Evolutionary conservation across 352 stramenopile genomes (phyloP).

Genomic region (Phytophthora uliginosa): DNA sequence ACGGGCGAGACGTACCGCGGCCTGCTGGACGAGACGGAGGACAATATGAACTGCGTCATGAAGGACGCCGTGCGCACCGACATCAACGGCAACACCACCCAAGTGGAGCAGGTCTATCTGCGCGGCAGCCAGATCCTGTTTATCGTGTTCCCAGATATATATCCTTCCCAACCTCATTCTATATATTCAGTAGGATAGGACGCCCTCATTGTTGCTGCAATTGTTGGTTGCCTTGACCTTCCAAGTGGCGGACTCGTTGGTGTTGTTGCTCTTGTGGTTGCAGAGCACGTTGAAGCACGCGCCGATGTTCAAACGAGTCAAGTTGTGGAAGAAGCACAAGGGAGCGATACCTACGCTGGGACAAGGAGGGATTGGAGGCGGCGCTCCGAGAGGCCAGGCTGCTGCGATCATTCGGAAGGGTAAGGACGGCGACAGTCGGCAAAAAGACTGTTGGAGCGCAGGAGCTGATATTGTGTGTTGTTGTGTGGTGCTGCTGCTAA

Average conservation of each 20-base stretch:
- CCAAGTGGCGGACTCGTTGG: slow-evolving; percentile 38
- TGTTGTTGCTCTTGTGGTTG: slow-evolving; percentile 27
- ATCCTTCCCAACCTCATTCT: slow-evolving; percentile 58
- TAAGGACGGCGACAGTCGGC: slow-evolving; percentile 17
- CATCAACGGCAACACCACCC: slow-evolving; percentile 82
- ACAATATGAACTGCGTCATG: slow-evolving; percentile 94
- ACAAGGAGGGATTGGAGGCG: slow-evolving; percentile 68
- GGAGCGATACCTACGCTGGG: slow-evolving; percentile 77
- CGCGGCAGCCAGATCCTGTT: slow-evolving; percentile 90
- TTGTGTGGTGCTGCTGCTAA: neutral
- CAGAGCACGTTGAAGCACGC: slow-evolving; percentile 84
- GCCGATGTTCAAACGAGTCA: slow-evolving; percentile 90
- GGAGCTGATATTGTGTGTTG: neutral
- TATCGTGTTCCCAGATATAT: slow-evolving; percentile 92
- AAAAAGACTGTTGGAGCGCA: neutral
- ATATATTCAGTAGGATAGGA: slow-evolving; percentile 26
- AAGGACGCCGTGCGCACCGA: slow-evolving; percentile 89
- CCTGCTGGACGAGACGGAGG: slow-evolving; percentile 88
- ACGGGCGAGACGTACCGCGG: slow-evolving; percentile 88
- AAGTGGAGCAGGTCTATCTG: slow-evolving; percentile 88
- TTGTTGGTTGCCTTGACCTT: slow-evolving; percentile 38
- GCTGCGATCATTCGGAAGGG: slow-evolving; percentile 87
- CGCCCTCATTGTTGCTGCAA: neutral
- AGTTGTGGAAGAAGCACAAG: slow-evolving; percentile 92
- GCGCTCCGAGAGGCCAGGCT: slow-evolving; percentile 73